Evolutionary conservation across 352 stramenopile genomes (phyloP), one percentile per base, ranked within the genome.

Genomic region (Blastocystis sp.): DNA sequence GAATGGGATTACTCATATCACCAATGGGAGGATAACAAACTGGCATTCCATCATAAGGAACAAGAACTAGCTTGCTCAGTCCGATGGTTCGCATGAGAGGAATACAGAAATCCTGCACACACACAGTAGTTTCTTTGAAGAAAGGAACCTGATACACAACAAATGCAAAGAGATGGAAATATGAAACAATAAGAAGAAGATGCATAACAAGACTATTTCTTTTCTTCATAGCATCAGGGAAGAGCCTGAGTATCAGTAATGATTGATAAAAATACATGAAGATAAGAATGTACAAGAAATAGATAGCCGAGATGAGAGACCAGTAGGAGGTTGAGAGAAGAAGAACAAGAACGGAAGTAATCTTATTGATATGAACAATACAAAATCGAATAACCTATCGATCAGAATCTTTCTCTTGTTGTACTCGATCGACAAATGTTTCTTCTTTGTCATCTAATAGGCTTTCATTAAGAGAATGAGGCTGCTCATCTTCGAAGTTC

Each of bases 241-340:
- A 84, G 13, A 84, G 27, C 19, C 56, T 62, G 27, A 62, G 6
- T 33, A 33, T 62, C 5, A 62, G 3, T 17, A 33, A 33, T 62
- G 3, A 3, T 7, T 62, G 2, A n/a, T 33, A 3, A 33, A 22
- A n/a, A n/a, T 33, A 62, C 44, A 84, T 84, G 73, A 84, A 84
- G 53, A 66, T 68, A 22, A 84, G 73, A 68, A 84, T 84, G 33
- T 84, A 84, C 22, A 84, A 30, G 73, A 84, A 84, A 35, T 84
- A 84, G 48, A 84, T 56, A 42, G 30, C 22, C 19, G 48, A 68
- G 51, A 84, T 84, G 1, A 84, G 56, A 22, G 73, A 84, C 24
- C 27, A 66, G 24, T 54, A 66, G 0, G 53, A 35, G 53, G 73
- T 69, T 9, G 73, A 84, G 4, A 84, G 73, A 44, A 84, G 51